phyloP scores from a whole-genome alignment of 163 green algal species.

The Prototheca wickerhamii region DNA sequence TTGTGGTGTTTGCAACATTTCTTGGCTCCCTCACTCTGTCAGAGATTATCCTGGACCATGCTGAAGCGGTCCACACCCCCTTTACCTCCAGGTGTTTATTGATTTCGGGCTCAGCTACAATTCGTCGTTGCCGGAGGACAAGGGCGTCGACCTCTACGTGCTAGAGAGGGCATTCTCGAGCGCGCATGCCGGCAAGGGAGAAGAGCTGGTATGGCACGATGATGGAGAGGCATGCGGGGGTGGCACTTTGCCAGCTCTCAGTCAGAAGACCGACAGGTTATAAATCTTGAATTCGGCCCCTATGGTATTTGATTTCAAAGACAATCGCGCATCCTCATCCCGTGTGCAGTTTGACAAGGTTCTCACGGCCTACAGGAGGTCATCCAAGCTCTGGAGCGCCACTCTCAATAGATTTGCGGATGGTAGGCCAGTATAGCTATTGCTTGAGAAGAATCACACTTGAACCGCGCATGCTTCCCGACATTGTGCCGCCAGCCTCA shows the following conservation, averaged over 20 bases:
- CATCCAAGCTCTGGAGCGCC: conserved; percentile 56
- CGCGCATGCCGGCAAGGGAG: conserved; percentile 43
- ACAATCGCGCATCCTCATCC: too few relatives aligned
- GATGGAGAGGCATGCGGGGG: background rate
- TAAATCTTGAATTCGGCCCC: too few relatives aligned
- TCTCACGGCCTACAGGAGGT: conserved; percentile 60
- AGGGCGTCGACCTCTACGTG: conserved; percentile 87
- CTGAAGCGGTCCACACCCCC: background rate
- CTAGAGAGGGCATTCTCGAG: conserved; percentile 74
- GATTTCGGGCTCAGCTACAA: conserved; percentile 82
- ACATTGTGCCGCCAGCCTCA: too few relatives aligned
- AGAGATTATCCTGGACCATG: background rate
- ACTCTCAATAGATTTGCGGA: conserved; percentile 77
- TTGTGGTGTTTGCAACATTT: too few relatives aligned
- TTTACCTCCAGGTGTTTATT: conserved; percentile 59
- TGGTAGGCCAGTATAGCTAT: too few relatives aligned
- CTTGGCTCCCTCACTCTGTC: too few relatives aligned
- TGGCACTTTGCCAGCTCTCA: too few relatives aligned
- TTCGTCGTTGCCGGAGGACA: conserved; percentile 74
- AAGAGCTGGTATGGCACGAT: background rate
- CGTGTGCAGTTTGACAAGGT: conserved; percentile 57
- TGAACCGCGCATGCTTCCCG: background rate
- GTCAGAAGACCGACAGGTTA: background rate
- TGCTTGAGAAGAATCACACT: background rate
- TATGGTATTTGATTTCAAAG: background rate